These are phyloP conservation scores for Sugiyamaella sp. DNA, from an alignment of 1,139 yeast species.

Conservation along the genomic window DNA sequence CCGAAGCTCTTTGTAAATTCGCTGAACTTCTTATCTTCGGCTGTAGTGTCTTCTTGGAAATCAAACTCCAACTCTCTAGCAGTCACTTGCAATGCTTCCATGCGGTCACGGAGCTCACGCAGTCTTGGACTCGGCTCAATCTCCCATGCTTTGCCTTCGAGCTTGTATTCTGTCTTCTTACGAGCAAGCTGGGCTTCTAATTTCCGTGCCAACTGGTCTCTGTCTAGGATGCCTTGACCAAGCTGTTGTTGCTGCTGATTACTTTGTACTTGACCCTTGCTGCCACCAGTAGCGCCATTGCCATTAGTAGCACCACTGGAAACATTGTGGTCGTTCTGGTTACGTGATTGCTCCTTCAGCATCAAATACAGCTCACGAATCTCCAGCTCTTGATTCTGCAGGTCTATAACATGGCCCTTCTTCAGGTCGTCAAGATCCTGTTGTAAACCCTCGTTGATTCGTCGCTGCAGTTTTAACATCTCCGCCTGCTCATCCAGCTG, in stretches of 20 bases:
- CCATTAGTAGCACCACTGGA: constrained; percentile 38
- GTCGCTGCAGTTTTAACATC: constrained; percentile 65
- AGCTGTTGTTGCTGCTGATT: not conserved
- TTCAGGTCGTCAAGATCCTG: constrained; percentile 70
- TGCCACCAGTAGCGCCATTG: constrained; percentile 40
- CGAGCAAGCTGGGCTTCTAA: constrained; percentile 63
- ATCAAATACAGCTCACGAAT: constrained; percentile 81
- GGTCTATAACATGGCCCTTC: constrained; percentile 68
- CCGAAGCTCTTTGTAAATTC: constrained; percentile 23
- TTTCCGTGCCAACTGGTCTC: constrained; percentile 47
- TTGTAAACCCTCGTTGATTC: constrained; percentile 64
- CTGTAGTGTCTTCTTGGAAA: constrained; percentile 52
- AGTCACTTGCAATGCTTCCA: constrained; percentile 82
- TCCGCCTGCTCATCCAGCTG: constrained; percentile 77
- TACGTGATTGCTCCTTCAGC: constrained; percentile 50
- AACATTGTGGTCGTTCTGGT: constrained; percentile 23
- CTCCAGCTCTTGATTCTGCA: constrained; percentile 86
- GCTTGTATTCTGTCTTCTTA: constrained; percentile 62
- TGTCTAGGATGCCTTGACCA: constrained; percentile 40
- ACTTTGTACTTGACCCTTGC: constrained; percentile 42
- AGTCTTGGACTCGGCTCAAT: constrained; percentile 79
- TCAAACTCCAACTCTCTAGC: constrained; percentile 89
- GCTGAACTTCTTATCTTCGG: constrained; percentile 24
- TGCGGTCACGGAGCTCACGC: constrained; percentile 74
- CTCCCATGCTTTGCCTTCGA: constrained; percentile 55